phyloP scores from a whole-genome alignment of 495 filamentous ascomycete species.

The Apiosordaria backusii region DNA sequence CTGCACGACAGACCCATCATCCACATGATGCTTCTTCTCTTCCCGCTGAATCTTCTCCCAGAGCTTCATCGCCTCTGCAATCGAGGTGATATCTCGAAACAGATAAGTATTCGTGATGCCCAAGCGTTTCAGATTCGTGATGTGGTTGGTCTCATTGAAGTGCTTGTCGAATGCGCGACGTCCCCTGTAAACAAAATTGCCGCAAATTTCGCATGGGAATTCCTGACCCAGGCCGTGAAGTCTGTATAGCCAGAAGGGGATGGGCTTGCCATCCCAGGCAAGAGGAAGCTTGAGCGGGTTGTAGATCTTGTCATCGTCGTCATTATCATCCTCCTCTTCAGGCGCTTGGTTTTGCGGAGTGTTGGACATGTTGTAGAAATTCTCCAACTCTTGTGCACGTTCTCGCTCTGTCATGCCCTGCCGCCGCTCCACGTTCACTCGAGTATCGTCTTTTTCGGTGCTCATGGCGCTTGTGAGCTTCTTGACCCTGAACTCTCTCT shows the following conservation, averaged over 20 bases:
- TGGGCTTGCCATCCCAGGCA: constrained; percentile 97
- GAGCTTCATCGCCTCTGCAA: constrained; percentile 78
- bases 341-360: constrained; percentile 31
- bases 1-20: constrained; percentile 81
- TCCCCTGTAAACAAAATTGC: constrained; percentile 97
- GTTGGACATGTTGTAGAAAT: constrained; percentile 63
- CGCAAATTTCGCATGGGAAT: constrained; percentile 93
- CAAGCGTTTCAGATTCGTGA: constrained; percentile 87
- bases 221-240: constrained; percentile 93
- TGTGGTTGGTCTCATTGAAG: constrained; percentile 88
- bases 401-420: constrained; percentile 96
- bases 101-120: constrained; percentile 90
- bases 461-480: constrained; percentile 73
- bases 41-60: constrained; percentile 93
- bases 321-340: constrained; percentile 48
- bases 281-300: constrained; percentile 94
- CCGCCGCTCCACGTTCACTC: constrained; percentile 87
- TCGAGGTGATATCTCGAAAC: constrained; percentile 90
- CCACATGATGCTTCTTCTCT: constrained; percentile 70
- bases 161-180: constrained; percentile 96
- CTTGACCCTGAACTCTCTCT: constrained; percentile 78
- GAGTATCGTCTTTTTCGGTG: constrained; percentile 75
- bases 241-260: constrained; percentile 98
- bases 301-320: constrained; percentile 83
- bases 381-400: constrained; percentile 84